Base-by-base conservation (phyloP, 179 eudicot genomes). In the Patellifolia procumbens region DNA sequence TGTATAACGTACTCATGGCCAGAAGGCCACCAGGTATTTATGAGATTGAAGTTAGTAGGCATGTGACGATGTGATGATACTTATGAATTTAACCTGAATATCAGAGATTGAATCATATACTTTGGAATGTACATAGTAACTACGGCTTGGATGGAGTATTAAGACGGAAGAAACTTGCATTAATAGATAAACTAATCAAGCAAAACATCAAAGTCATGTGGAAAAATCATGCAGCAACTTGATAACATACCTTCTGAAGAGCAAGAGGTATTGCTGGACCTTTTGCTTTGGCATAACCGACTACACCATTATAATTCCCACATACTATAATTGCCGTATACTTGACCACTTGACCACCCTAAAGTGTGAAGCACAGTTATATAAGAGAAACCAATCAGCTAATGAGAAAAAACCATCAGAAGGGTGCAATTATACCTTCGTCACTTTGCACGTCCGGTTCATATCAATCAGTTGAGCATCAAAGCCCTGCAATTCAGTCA, bases 211-310 rank as follows among this genome's bases (percentile, higher is more conserved):
- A 29, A n/a, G 59, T 7, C 43, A 15, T 13, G 20, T 26, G 26
- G 15, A 71, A 72, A 12, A 60, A 20, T 43, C 45, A 64, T 42
- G 5, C 39, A 60, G 45, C 64, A 43, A 24, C 45, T 35, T 42
- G 20, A 62, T n/a, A n/a, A 60, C 42, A 71, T 86, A 94, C 98
- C 99, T 93, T 95, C 78, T 88, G 96, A 84, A 90, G 83, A 71
- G 98, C 98, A 55, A 83, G 66, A 5, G 89, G 91, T 66, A 86
- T 74, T 68, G 93, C 82, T 15, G 97, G 93, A 75, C 92, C 99
- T 86, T 85, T 95, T 26, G 95, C 98, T 81, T 89, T 95, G 68
- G 98, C 98, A 80, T 81, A 95, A 51, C 96, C 98, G 66, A 95
- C 83, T 52, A 90, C 89, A 69, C 97, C 99, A 73, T 95, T 87